Evolutionary conservation across 257 asterid genomes (phyloP), one percentile per base, ranked within the genome.

Genomic region (Forsythia suspensa): DNA sequence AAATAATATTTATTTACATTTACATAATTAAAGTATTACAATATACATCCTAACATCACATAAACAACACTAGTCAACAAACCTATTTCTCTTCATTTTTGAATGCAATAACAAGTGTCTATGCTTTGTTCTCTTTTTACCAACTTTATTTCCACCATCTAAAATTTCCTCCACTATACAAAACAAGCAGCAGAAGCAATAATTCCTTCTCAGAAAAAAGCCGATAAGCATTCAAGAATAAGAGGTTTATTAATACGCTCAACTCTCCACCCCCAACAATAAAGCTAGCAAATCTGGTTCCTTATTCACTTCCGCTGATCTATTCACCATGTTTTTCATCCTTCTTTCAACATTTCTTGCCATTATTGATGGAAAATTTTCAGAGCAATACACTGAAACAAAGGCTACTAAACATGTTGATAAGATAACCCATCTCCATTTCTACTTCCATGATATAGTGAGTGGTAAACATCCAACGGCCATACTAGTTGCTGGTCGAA

Each of bases 401-500:
- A 72, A 57, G 41, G 8, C 74, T 48, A 40, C 48, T 15, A 75
- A 40, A 18, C 65, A 37, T 20, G 65, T 15, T 5, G 80, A 84
- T 15, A 83, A 78, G 82, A 81, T 75, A 20, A 82, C 75, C 52
- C 93, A 84, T 75, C 89, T 91, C 34, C 94, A 88, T 78, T 91
- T 90, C 76, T 89, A 80, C 85, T 91, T 85, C 87, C 96, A 89
- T 15, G 93, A 91, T 16, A 40, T 81, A n/a, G 61, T 69, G 41
- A 77, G 89, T 39, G 90, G 96, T 11, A 82, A 82, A 46, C 46
- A 86, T 63, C 87, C 89, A 2, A 82, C 89, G 0, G 77, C 92
- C 3, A 39, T 87, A 68, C 36, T 65, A 16, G 83, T 89, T 10
- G 82, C 86, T 12, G 87, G 79, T 7, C 48, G 70, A 18, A 76